Conservation (phyloP, 2,329 filamentous ascomycete species). For the Colletotrichum euphorbiae region DNA sequence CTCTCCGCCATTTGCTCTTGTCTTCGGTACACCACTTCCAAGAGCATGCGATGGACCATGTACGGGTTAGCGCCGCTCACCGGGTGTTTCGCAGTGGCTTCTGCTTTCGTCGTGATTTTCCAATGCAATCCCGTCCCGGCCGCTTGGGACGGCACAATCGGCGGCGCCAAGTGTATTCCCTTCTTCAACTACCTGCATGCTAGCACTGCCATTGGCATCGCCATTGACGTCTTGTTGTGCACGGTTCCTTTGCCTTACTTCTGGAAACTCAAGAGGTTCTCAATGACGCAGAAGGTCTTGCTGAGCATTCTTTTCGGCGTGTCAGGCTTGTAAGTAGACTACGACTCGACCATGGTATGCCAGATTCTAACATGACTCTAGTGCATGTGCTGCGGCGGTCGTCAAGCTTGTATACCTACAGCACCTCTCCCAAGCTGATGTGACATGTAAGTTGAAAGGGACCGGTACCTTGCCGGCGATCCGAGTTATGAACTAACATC, state of each 20-base stretch:
- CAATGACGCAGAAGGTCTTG: slow-evolving; percentile 43
- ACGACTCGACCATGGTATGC: background rate
- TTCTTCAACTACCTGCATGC: slow-evolving; percentile 46
- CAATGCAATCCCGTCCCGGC: slow-evolving; percentile 36
- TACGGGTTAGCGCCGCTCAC: slow-evolving; percentile 3
- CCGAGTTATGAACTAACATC: background rate
- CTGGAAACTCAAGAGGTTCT: slow-evolving; percentile 44
- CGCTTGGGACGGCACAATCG: slow-evolving; percentile 45
- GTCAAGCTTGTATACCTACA: slow-evolving; percentile 44
- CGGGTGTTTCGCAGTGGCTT: slow-evolving; percentile 11
- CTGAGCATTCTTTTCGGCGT: slow-evolving; percentile 46
- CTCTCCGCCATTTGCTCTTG: slow-evolving; percentile 27
- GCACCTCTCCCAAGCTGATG: slow-evolving; percentile 43
- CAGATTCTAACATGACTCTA: slow-evolving; percentile 18
- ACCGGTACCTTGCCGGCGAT: too few species aligned
- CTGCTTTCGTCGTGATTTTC: slow-evolving; percentile 24
- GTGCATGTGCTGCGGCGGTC: slow-evolving; percentile 45
- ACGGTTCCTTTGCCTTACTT: slow-evolving; percentile 46
- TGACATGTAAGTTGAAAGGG: slow-evolving; percentile 44
- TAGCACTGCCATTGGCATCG: slow-evolving; percentile 46
- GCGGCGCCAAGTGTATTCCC: slow-evolving; percentile 42
- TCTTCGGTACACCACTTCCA: slow-evolving; percentile 3
- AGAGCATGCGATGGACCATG: slow-evolving; percentile 5
- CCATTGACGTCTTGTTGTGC: slow-evolving; percentile 47
- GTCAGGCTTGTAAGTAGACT: slow-evolving; percentile 45